Evolutionary conservation across 305 asterid species (phyloP).

Genomic region (Solanum hybrid): DNA sequence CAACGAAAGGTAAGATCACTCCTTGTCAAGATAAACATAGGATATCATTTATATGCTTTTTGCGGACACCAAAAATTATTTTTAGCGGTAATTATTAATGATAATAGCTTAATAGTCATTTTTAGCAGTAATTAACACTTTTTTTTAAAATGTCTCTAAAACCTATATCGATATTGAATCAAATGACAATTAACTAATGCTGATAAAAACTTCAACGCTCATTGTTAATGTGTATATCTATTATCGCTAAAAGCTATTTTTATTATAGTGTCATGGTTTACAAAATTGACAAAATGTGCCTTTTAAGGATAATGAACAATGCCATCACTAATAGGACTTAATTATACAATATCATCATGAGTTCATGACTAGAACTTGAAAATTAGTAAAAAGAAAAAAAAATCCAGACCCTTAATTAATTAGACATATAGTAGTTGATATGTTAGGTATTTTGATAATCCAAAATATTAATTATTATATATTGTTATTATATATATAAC

Average conservation of each 20-base stretch:
- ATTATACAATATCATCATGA: not conserved
- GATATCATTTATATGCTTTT: not conserved
- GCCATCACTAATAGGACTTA: not conserved
- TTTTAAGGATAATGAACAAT: not conserved
- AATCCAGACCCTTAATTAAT: not conserved
- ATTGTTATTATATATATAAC: not conserved
- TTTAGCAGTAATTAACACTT: not conserved
- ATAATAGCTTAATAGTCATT: not conserved
- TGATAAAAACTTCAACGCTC: too few species aligned
- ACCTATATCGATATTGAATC: accelerated
- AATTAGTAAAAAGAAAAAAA: not conserved
- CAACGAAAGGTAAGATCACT: not conserved
- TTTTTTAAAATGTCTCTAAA: too few species aligned
- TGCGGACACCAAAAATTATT: too few species aligned
- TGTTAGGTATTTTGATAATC: not conserved
- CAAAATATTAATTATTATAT: not conserved
- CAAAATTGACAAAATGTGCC: not conserved
- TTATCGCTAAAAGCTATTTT: not conserved
- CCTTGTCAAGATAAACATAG: not conserved
- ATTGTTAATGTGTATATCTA: too few species aligned
- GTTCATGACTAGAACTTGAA: not conserved
- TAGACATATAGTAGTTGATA: not conserved
- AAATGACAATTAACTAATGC: too few species aligned
- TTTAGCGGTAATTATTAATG: too few species aligned
- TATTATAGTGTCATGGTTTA: too few species aligned